Conservation (phyloP, 2,329 filamentous ascomycete species). For the Apiospora koreana region DNA sequence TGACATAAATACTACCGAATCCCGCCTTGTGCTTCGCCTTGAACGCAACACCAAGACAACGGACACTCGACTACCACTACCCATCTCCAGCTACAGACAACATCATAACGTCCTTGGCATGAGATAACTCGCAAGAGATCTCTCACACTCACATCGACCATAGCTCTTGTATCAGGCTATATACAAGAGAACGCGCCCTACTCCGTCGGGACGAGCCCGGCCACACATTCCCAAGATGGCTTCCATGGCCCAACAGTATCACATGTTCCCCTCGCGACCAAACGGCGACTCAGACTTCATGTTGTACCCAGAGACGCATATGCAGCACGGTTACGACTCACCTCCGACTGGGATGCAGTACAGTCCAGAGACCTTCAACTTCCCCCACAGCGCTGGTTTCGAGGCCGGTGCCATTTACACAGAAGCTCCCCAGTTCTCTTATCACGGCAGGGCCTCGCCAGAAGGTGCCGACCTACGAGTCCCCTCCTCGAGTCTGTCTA, state of each 20-base stretch:
- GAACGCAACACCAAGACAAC: neutral
- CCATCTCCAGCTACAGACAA: neutral
- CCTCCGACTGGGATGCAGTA: conserved; percentile 48
- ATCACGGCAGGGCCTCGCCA: conserved; percentile 48
- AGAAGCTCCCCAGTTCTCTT: conserved; percentile 45
- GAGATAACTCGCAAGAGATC: conserved; percentile 7
- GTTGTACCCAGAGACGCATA: conserved; percentile 30
- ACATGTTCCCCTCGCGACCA: conserved; percentile 31
- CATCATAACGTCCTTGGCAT: conserved; percentile 10
- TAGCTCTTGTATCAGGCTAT: neutral
- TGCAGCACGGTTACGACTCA: conserved; percentile 29
- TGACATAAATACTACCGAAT: conserved; percentile 12
- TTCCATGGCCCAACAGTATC: conserved; percentile 29
- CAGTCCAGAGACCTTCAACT: conserved; percentile 47
- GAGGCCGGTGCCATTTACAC: conserved; percentile 48
- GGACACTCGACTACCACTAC: neutral
- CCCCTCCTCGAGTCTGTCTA: conserved; percentile 61
- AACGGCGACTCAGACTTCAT: conserved; percentile 33
- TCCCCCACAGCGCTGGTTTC: conserved; percentile 45
- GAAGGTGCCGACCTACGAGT: conserved; percentile 53
- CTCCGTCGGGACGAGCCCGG: neutral
- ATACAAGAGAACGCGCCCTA: neutral
- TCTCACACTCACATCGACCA: neutral
- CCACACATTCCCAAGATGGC: conserved; percentile 23
- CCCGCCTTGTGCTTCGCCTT: neutral